Base-by-base conservation (phyloP, 495 filamentous ascomycete species). In the Xylaria grammica region DNA sequence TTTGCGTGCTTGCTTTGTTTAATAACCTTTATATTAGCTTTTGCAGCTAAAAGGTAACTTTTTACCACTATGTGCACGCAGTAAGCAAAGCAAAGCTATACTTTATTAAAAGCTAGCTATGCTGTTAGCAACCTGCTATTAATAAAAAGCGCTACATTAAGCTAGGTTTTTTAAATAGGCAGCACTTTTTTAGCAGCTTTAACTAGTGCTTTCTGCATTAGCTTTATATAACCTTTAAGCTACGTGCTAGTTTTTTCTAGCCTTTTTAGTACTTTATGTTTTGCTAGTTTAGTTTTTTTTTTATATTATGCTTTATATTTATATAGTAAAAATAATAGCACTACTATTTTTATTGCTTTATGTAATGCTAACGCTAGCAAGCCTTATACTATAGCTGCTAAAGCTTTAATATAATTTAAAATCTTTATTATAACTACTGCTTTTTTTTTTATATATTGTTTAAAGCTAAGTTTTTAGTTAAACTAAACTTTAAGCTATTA, bases 321-420 rank as follows among this genome's bases (percentile, higher is more conserved):
- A 24, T 50, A 50, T 24, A 50, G 20, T 11, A 50, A 17, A 4
- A 50, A 50, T 24, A 50, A 26, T 24, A 50, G 6, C 2, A 50
- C 8, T 50, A 50, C 15, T 24, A 19, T 50, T 50, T 50, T 24
- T 24, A 50, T 29, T 50, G 46, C 46, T 50, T 50, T 50, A 24
- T 50, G 24, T 50, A 50, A 24, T 50, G 15, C 46, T 50, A 15
- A 3, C 24, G 24, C n/a, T 50, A 24, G 15, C 4, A 26, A 26
- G 7, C 26, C 15, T 26, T 26, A 22, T 50, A 7, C 24, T 50
- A 50, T 50, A 50, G n/a, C 20, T 24, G 15, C 15, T 24, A 50
- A 29, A 10, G 26, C 46, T 50, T 50, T 50, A 50, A 50, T 50
- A 50, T 50, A 50, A 50, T 50, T 50, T 5, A 50, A 50, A 50